Conservation (phyloP, 2,329 filamentous ascomycete species). For the Penicillium sp. region DNA sequence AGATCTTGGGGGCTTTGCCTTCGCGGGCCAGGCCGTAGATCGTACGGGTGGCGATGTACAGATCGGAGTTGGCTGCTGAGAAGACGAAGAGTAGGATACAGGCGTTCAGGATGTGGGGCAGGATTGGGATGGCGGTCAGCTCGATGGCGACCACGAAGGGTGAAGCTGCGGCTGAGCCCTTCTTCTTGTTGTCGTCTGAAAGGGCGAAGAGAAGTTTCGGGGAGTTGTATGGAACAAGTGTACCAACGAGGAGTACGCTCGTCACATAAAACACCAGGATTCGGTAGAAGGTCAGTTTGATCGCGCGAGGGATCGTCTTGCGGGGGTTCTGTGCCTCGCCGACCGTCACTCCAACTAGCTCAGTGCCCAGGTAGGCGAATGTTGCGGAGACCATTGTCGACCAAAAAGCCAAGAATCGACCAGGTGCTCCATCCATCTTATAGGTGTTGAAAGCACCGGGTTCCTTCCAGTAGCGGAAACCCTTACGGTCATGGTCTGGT, state of each 20-base stretch:
- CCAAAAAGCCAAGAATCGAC: conserved; percentile 64
- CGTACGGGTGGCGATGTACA: conserved; percentile 72
- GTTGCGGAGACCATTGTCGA: conserved; percentile 70
- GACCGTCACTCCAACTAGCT: conserved; percentile 74
- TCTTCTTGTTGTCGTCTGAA: conserved; percentile 23
- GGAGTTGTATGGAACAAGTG: conserved; percentile 72
- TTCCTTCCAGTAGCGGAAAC: conserved; percentile 64
- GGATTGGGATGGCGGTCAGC: conserved; percentile 58
- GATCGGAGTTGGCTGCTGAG: conserved; percentile 71
- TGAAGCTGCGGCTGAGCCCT: conserved; percentile 58
- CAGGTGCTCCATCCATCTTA: conserved; percentile 43
- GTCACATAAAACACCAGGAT: conserved; percentile 78
- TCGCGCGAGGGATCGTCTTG: conserved; percentile 71
- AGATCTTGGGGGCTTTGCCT: conserved; percentile 67
- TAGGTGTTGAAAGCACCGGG: conserved; percentile 59
- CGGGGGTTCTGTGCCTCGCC: conserved; percentile 78
- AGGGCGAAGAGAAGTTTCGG: conserved; percentile 52
- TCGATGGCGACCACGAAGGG: conserved; percentile 74
- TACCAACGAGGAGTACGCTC: conserved; percentile 70
- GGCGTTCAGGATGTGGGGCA: conserved; percentile 69
- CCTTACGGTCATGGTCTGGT: conserved; percentile 59
- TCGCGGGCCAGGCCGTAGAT: conserved; percentile 71
- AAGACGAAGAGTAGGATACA: conserved; percentile 75
- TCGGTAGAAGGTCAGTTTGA: conserved; percentile 77
- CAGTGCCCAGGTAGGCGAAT: conserved; percentile 75